A percentile compares a stretch with the other conserved stretches of the same genome.
Conservation (phyloP, 352 stramenopile genomes). For the Phytopythium kandeliae region DNA sequence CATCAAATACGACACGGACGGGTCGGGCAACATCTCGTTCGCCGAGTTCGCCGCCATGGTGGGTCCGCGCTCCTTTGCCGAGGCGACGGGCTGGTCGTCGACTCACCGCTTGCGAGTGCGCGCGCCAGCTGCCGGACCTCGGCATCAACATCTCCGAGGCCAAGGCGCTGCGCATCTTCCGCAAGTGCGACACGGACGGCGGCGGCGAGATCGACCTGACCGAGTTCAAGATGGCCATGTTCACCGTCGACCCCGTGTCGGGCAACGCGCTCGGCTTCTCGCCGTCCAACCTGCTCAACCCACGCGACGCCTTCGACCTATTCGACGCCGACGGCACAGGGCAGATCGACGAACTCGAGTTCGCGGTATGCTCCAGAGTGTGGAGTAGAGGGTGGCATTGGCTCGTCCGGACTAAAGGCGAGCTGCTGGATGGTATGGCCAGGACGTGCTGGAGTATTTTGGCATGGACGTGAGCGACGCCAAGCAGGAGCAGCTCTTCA, state of each 20-base stretch:
- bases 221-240: slow-evolving; percentile 93
- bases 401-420: too few species aligned
- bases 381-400: neutral
- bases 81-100: neutral
- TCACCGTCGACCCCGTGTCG: slow-evolving; percentile 85
- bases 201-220: slow-evolving; percentile 90
- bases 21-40: slow-evolving; percentile 87
- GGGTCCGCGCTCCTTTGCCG: slow-evolving; percentile 11
- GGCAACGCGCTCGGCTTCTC: slow-evolving; percentile 77
- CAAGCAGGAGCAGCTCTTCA: slow-evolving; percentile 91
- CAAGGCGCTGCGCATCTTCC: slow-evolving; percentile 90
- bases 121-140: slow-evolving; percentile 72
- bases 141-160: slow-evolving; percentile 84
- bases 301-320: slow-evolving; percentile 89
- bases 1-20: slow-evolving; percentile 87
- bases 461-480: slow-evolving; percentile 82
- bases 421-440: too few species aligned
- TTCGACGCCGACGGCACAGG: slow-evolving; percentile 89
- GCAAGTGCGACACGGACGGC: slow-evolving; percentile 86
- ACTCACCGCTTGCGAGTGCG: slow-evolving; percentile 34
- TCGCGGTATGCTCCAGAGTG: slow-evolving; percentile 61
- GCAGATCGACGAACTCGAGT: slow-evolving; percentile 91
- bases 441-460: slow-evolving; percentile 93
- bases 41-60: slow-evolving; percentile 88
- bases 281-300: slow-evolving; percentile 74